Base-by-base conservation (phyloP, 2,329 filamentous ascomycete species). In the Knufia fluminis region DNA sequence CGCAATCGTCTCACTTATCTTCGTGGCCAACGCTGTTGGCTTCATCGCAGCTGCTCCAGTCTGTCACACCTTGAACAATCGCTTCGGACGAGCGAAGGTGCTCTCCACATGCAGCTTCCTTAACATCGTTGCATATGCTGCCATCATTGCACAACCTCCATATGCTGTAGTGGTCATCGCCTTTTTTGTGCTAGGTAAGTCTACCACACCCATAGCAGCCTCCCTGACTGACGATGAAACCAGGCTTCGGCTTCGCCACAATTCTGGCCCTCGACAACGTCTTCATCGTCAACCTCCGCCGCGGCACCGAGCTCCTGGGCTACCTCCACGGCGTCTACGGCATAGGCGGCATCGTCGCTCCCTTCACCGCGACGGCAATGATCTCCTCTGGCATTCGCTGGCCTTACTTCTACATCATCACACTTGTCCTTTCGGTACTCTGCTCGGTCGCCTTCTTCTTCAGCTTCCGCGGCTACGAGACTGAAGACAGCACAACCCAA, bases 1-100 rank as follows among this genome's bases (percentile, higher is more conserved):
- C 63, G 83, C 81, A 2, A 67, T 87, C 7, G 85, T 92, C 2
- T 91, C 87, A 1, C 71, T 91, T 32, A 86, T 94, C 60, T 94
- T 92, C 69, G 77, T 92, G 24, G 78, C 82, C 39, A 86, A 86
- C 58, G 86, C 87, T 0, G 56, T 83, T 3, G 87, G 87, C 14
- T 94, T 88, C 68, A 81, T 94, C 60, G 64, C 75, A 10, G 83
- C 84, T 1, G 86, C 86, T 1, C 77, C 82, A 32, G 72, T 83
- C 53, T 76, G 83, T n/a, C 82, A 89, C 59, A 65, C 68, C 1
- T 68, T 89, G 3, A 74, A 82, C 48, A 67, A 69, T 4, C 75
- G 41, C 41, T 44, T 44, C 41, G 41, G 41, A 7, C 41, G 41
- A 75, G 17, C 66, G 89, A 1, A 86, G 87, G 6, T 76, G 83